Evolutionary conservation across 768 basidiomycete species (phyloP).

Genomic region (Daedalea quercina): DNA sequence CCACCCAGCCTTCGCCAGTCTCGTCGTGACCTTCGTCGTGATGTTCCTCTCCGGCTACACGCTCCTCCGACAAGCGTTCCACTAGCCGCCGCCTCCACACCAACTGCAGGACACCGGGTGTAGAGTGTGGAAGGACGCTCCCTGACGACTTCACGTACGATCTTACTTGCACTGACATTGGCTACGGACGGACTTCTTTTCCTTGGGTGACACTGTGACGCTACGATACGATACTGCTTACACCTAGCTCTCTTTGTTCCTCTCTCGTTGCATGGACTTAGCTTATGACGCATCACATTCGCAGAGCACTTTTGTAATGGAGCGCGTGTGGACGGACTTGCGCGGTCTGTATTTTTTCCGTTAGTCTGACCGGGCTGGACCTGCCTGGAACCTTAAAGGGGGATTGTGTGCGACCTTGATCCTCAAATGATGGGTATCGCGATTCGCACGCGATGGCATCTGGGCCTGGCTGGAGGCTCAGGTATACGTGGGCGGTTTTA

Average conservation of each 20-base stretch:
- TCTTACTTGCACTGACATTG: background rate
- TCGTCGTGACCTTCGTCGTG: constrained; percentile 51
- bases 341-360: background rate
- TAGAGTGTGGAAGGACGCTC: background rate
- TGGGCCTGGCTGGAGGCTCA: no score
- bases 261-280: constrained; percentile 1
- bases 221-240: constrained; percentile 1
- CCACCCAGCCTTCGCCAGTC: constrained; percentile 50
- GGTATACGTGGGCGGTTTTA: no score
- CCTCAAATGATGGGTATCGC: no score
- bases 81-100: constrained; percentile 16
- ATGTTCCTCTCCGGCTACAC: constrained; percentile 63
- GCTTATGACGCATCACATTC: background rate
- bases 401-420: no score
- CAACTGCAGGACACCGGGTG: no score
- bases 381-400: no score
- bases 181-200: background rate
- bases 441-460: no score
- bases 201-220: background rate
- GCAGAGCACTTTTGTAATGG: background rate
- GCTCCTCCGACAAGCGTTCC: constrained; percentile 36
- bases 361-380: no score
- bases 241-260: background rate
- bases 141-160: background rate
- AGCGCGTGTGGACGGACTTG: background rate